phyloP scores from a whole-genome alignment of 495 filamentous ascomycete genomes.

The Penicillium paxilli region DNA sequence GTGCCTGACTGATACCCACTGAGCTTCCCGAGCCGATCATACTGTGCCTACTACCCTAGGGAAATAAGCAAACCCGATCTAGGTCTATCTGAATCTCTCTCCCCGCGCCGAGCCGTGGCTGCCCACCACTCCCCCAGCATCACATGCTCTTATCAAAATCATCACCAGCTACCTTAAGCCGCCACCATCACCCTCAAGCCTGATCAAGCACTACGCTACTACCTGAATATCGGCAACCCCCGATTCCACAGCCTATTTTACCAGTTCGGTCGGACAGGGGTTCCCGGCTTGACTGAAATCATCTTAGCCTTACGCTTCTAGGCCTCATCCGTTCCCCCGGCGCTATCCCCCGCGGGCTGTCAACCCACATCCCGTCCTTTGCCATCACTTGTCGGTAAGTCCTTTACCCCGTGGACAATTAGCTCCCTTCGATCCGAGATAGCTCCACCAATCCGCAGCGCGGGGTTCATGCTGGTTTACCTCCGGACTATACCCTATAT shows the following conservation, averaged over 20 bases:
- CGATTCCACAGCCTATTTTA: neutral
- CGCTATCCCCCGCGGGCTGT: constrained; percentile 19
- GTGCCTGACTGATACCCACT: neutral
- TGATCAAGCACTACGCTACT: neutral
- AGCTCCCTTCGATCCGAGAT: constrained; percentile 24
- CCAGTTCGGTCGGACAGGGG: neutral
- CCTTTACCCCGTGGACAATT: constrained; percentile 9
- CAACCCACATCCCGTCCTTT: constrained; percentile 15
- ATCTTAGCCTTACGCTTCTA: constrained; percentile 18
- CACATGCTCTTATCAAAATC: too few relatives aligned
- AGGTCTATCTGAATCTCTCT: too few relatives aligned
- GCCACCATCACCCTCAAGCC: too few relatives aligned
- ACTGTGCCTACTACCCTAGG: neutral
- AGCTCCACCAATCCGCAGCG: constrained; percentile 8
- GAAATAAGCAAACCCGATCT: too few relatives aligned
- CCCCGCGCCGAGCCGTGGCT: too few relatives aligned
- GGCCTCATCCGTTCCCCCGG: constrained; percentile 44
- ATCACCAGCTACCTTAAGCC: too few relatives aligned
- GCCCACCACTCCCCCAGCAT: too few relatives aligned
- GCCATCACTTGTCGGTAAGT: constrained; percentile 22
- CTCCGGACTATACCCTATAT: constrained; percentile 1
- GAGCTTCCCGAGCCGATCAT: neutral
- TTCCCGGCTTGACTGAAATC: constrained; percentile 12
- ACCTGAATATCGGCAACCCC: neutral
- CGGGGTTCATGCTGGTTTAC: neutral